Evolutionary conservation across 2,329 filamentous ascomycete species (phyloP), one percentile per base, ranked within the genome.

Genomic region (Ambrosiella beaveri): DNA sequence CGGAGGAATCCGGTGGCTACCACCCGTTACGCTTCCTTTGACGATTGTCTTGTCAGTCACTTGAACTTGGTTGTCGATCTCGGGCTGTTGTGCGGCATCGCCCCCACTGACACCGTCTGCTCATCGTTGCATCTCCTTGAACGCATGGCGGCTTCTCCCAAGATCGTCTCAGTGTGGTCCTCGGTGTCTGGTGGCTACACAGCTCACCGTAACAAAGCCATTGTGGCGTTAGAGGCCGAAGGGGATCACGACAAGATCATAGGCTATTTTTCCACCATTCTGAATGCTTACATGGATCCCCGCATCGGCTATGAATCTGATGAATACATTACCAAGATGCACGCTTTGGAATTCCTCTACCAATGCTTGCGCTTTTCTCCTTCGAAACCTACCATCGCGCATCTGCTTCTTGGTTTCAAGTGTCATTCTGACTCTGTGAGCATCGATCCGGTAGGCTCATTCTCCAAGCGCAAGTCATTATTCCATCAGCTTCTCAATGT

Each of bases 21-120:
- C 54, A 79, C 85, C 5, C 82, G 88, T 0, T 86, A 91, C 63
- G 77, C 85, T n/a, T 90, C 86, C 0, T 91, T 98, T 65, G 91
- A 97, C 67, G 94, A 98, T 65, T 89, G 88, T 7, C 75, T 98
- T 17, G 75, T 95, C 44, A 88, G 84, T 59, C 85, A 93, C 64
- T 73, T 98, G 36, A 75, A 79, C 47, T 73, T 95, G 6, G 79
- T 97, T 45, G 83, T 89, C 2, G 84, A 93, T 63, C 74, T 98
- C 27, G 90, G 90, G 37, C 79, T 87, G 38, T 96, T 93, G 68
- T 91, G 89, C 64, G 86, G 88, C 12, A 84, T 90, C 57, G 86
- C 86, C 0, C 87, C 96, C 64, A 79, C 88, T 40, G 80, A 85
- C 12, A 74, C 98, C 57, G 88, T 88, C 0, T 75, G 95, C 61